A percentile compares a stretch with the other conserved stretches of the same genome.
phyloP scores from a whole-genome alignment of 2,329 filamentous ascomycete species.

The Aspergillus sp. region DNA sequence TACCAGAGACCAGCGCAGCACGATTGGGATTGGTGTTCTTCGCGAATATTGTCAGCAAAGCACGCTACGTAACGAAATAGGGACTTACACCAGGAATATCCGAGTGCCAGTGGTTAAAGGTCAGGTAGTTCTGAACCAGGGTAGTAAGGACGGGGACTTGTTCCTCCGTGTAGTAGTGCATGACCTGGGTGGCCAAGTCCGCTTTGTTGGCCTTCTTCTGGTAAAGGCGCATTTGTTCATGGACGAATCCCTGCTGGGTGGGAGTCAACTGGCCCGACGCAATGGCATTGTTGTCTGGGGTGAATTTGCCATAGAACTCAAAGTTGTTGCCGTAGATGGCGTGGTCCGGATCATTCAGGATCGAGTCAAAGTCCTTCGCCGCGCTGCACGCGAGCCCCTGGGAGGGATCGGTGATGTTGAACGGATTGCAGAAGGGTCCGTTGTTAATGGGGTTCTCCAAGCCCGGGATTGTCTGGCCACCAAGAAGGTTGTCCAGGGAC shows the following conservation, averaged over 20 bases:
- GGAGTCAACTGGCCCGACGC: slow-evolving; percentile 28
- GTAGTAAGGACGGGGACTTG: slow-evolving; percentile 43
- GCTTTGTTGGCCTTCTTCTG: slow-evolving; percentile 26
- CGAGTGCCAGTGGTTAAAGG: slow-evolving; percentile 48
- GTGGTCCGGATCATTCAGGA: slow-evolving; percentile 43
- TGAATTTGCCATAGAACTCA: slow-evolving; percentile 43
- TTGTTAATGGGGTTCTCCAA: slow-evolving; percentile 44
- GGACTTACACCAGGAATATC: slow-evolving; percentile 41
- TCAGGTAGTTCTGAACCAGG: slow-evolving; percentile 41
- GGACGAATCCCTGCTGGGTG: slow-evolving; percentile 39
- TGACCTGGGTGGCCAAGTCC: slow-evolving; percentile 37
- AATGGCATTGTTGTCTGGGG: slow-evolving; percentile 37
- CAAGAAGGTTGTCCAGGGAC: slow-evolving; percentile 45
- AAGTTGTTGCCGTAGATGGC: slow-evolving; percentile 44
- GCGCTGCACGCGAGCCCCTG: slow-evolving; percentile 29
- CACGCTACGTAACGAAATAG: not conserved
- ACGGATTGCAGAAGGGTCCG: slow-evolving; percentile 43
- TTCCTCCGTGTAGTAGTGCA: slow-evolving; percentile 46
- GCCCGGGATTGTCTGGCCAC: slow-evolving; percentile 38
- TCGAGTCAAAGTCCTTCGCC: slow-evolving; percentile 40
- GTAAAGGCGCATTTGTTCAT: slow-evolving; percentile 40
- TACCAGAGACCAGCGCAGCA: slow-evolving; percentile 29
- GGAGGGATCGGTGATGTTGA: slow-evolving; percentile 32
- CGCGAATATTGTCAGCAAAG: not conserved
- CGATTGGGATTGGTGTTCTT: slow-evolving; percentile 47